Conservation (phyloP, 805 yeast genomes). For the Starmerella apis region DNA sequence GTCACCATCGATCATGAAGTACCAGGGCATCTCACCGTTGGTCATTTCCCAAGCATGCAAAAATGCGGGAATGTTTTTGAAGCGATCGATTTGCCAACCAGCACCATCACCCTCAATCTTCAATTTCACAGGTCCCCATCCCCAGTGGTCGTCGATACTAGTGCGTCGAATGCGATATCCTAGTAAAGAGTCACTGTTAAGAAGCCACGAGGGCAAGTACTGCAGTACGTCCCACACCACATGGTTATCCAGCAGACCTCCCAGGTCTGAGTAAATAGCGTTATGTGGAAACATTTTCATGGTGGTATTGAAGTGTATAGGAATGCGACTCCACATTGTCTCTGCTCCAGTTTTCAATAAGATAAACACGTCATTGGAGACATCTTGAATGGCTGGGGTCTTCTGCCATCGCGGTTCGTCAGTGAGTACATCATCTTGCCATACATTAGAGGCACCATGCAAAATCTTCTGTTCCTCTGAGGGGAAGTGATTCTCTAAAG, state of each 20-base stretch:
- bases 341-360: conserved; percentile 34
- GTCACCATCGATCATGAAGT: conserved; percentile 33
- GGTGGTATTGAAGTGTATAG: conserved; percentile 32
- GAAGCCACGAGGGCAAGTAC: conserved; percentile 23
- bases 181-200: conserved; percentile 18
- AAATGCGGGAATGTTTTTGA: conserved; percentile 34
- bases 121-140: conserved; percentile 19
- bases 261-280: conserved; percentile 33
- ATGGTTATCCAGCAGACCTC: conserved; percentile 29
- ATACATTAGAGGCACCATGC: not conserved
- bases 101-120: conserved; percentile 14
- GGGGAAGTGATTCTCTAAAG: not conserved
- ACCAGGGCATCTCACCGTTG: conserved; percentile 31
- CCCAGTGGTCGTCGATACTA: conserved; percentile 24
- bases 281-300: conserved; percentile 29
- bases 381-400: not conserved
- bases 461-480: not conserved
- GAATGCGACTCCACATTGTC: conserved; percentile 32
- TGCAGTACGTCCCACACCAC: conserved; percentile 30
- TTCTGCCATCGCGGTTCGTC: not conserved
- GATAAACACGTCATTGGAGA: conserved; percentile 25
- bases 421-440: not conserved
- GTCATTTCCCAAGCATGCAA: conserved; percentile 29
- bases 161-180: conserved; percentile 27
- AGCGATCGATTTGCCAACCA: conserved; percentile 33